Evolutionary conservation across 1,139 yeast species (phyloP).

Genomic region (Scheffersomyces titani): DNA sequence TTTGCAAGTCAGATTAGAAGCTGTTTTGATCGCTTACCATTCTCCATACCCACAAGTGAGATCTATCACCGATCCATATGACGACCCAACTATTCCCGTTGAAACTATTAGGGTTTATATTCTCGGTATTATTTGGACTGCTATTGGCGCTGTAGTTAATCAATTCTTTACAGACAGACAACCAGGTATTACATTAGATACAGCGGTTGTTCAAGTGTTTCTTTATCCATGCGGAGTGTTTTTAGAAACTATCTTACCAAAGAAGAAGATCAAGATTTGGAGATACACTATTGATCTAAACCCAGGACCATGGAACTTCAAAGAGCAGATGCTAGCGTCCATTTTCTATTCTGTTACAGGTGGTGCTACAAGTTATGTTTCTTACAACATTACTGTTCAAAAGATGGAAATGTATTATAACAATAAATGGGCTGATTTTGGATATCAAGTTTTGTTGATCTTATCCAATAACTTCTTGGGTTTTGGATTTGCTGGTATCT

Average conservation of each 20-base stretch:
- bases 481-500: slow-evolving; percentile 14
- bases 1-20: slow-evolving; percentile 6
- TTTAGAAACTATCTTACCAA: slow-evolving; percentile 18
- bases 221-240: slow-evolving; percentile 27
- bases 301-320: slow-evolving; percentile 32
- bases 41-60: slow-evolving; percentile 9
- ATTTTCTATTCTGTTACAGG: slow-evolving; percentile 21
- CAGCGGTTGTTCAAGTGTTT: slow-evolving; percentile 25
- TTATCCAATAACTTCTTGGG: slow-evolving; percentile 11
- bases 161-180: slow-evolving; percentile 11
- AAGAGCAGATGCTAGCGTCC: slow-evolving; percentile 32
- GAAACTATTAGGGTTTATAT: slow-evolving; percentile 8
- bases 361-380: slow-evolving; percentile 19
- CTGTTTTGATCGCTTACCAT: slow-evolving; percentile 4
- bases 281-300: slow-evolving; percentile 17
- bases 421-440: slow-evolving; percentile 9
- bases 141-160: slow-evolving; percentile 11
- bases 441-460: slow-evolving; percentile 8
- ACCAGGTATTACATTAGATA: slow-evolving; percentile 11
- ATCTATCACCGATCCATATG: slow-evolving; percentile 7
- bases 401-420: slow-evolving; percentile 12
- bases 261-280: slow-evolving; percentile 14
- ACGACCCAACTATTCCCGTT: slow-evolving; percentile 6
- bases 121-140: slow-evolving; percentile 4
- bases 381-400: slow-evolving; percentile 20